These are phyloP conservation scores for Arthrinium puccinioides DNA, from an alignment of 2,329 filamentous ascomycete species.

Conservation along the genomic window DNA sequence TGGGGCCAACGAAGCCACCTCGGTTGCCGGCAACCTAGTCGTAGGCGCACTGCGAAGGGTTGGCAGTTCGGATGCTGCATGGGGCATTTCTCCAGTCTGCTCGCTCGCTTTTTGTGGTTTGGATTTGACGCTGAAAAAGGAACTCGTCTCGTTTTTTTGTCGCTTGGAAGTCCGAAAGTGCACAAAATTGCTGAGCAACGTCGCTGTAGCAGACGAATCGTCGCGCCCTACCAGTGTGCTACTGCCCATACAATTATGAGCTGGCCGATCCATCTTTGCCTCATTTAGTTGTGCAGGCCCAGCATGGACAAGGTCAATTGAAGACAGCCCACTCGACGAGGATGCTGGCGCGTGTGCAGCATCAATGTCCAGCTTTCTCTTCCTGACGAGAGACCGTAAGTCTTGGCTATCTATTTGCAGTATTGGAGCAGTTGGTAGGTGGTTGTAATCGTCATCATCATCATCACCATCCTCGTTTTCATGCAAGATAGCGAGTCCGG, in stretches of 20 bases:
- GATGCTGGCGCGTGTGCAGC: not conserved
- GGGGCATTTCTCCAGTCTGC: not conserved
- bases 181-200: slow-evolving; percentile 19
- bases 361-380: slow-evolving; percentile 13
- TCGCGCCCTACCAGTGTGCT: slow-evolving; percentile 13
- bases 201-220: slow-evolving; percentile 15
- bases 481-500: slow-evolving; percentile 19
- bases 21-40: not conserved
- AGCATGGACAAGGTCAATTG: not conserved
- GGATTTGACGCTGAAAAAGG: slow-evolving; percentile 13
- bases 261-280: slow-evolving; percentile 8
- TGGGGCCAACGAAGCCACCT: slow-evolving; percentile 8
- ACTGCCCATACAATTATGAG: slow-evolving; percentile 3
- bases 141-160: slow-evolving; percentile 16
- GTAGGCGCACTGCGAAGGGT: not conserved
- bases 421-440: not conserved
- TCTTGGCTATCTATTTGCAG: not conserved
- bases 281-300: slow-evolving; percentile 6
- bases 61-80: not conserved
- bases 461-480: slow-evolving; percentile 16
- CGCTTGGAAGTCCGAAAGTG: slow-evolving; percentile 18
- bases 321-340: not conserved
- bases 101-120: not conserved
- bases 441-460: slow-evolving; percentile 9
- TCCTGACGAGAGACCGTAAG: slow-evolving; percentile 14